A percentile compares a stretch with the other conserved stretches of the same genome.
phyloP scores from a whole-genome alignment of 768 basidiomycete species.

The Mycena polygramma region DNA sequence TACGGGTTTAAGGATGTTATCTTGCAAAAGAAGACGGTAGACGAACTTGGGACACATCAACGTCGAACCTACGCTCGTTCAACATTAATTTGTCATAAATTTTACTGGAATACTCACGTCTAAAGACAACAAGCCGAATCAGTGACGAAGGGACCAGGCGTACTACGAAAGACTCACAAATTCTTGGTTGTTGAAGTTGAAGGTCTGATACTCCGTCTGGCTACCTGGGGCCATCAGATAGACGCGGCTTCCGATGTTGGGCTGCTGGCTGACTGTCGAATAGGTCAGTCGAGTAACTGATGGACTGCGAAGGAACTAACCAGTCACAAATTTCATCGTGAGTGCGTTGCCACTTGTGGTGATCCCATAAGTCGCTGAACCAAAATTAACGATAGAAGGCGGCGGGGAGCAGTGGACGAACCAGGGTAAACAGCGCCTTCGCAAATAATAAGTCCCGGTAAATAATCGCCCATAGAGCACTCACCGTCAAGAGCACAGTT shows the following conservation, averaged over 20 bases:
- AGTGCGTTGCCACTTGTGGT: not conserved
- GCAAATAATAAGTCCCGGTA: not conserved
- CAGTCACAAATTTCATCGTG: not conserved
- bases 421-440: not conserved
- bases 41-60: slow-evolving; percentile 61
- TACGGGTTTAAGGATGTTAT: not conserved
- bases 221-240: not conserved
- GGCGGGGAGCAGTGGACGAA: not conserved
- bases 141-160: not conserved
- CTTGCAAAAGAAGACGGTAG: not conserved
- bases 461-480: not conserved
- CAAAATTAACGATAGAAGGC: not conserved
- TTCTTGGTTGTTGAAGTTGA: not conserved
- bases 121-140: not conserved
- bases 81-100: not conserved
- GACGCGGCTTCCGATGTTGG: not conserved
- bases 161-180: not conserved
- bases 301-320: not conserved
- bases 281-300: not conserved
- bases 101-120: not conserved
- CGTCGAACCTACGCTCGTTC: slow-evolving; percentile 44
- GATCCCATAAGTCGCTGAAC: not conserved
- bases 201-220: not conserved
- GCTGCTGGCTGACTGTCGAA: not conserved
- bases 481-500: slow-evolving; percentile 2